Conservation (phyloP, 208 protist species). For the Spongospora subterranea region DNA sequence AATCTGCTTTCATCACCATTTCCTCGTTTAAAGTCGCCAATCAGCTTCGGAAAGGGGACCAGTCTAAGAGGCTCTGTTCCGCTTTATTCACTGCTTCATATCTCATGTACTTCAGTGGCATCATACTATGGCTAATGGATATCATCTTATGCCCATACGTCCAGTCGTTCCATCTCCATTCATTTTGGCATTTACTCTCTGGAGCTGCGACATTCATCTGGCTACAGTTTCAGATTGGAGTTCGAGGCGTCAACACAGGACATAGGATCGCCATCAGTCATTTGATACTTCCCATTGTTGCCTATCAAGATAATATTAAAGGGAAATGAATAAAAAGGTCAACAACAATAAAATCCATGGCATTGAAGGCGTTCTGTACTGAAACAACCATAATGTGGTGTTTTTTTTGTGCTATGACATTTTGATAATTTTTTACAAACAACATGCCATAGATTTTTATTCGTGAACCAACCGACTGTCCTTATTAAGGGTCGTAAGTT, state of each 20-base stretch:
- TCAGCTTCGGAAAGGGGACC: not conserved
- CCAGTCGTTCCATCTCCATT: slow-evolving; percentile 54
- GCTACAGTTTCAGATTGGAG: slow-evolving; percentile 46
- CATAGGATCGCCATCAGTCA: not conserved
- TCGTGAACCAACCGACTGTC: no score
- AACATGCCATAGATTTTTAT: no score
- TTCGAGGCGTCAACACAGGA: not conserved
- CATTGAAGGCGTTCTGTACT: no score
- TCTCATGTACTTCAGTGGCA: slow-evolving; percentile 25
- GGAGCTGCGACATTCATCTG: slow-evolving; percentile 37
- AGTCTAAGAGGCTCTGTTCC: not conserved
- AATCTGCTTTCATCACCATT: not conserved
- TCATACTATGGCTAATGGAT: slow-evolving; percentile 21
- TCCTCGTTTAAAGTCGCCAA: not conserved
- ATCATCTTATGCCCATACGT: slow-evolving; percentile 31
- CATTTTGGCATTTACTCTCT: slow-evolving; percentile 54
- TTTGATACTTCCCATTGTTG: not conserved
- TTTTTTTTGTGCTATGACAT: no score
- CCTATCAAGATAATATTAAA: not conserved
- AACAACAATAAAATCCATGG: no score
- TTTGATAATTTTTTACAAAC: no score
- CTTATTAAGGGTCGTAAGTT: no score
- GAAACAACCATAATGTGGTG: no score
- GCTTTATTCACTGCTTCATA: not conserved
- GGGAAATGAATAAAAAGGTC: no score